Conservation (phyloP, 2,329 filamentous ascomycete genomes). For the Aspergillus ustus region DNA sequence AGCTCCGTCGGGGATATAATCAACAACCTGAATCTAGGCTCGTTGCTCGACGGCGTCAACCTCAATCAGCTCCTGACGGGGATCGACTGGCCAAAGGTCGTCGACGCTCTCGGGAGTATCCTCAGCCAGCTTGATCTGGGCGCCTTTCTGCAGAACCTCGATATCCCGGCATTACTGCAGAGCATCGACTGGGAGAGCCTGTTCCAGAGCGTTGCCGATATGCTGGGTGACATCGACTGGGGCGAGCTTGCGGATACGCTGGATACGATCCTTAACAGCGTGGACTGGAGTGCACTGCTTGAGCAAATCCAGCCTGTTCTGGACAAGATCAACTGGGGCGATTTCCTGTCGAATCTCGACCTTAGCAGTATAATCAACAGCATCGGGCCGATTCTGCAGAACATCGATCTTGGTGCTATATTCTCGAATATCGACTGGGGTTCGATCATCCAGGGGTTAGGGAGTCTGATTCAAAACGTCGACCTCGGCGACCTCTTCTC, state of each 20-base stretch:
- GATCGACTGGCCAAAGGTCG: constrained; percentile 7
- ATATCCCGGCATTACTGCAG: not conserved
- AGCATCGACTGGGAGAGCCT: constrained; percentile 6
- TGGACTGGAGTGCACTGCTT: not conserved
- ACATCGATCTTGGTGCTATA: constrained; percentile 2
- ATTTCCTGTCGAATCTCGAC: constrained; percentile 3
- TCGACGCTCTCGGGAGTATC: not conserved
- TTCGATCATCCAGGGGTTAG: not conserved
- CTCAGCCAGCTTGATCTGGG: constrained; percentile 3
- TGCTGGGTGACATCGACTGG: constrained; percentile 9
- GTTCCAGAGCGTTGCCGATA: not conserved
- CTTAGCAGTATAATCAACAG: not conserved
- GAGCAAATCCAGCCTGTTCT: not conserved
- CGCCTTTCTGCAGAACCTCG: not conserved
- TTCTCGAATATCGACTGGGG: constrained; percentile 3
- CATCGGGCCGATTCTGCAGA: not conserved
- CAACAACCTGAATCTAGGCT: constrained; percentile 2
- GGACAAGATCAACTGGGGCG: not conserved
- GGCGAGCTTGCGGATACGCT: not conserved
- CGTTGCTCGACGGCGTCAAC: not conserved
- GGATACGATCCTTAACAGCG: not conserved
- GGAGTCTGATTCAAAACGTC: not conserved
- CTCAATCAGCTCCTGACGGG: not conserved
- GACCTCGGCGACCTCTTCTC: not conserved
- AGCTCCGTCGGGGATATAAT: constrained; percentile 3